These are phyloP conservation scores for Hyaloperonospora brassicae DNA, from an alignment of 352 stramenopile genomes.

Conservation along the genomic window DNA sequence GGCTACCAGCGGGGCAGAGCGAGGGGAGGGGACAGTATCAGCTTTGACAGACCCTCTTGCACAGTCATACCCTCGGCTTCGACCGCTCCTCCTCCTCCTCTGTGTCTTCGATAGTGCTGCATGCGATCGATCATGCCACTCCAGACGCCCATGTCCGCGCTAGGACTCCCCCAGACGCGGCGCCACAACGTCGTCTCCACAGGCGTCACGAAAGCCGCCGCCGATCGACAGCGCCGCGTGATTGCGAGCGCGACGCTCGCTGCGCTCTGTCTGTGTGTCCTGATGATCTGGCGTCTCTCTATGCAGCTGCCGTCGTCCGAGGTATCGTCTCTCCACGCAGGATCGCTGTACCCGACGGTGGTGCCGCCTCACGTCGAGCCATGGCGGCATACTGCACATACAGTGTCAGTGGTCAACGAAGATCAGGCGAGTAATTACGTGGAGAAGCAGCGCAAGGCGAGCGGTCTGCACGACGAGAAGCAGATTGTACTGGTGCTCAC, in stretches of 20 bases:
- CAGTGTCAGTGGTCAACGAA: constrained; percentile 7
- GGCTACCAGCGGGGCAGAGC: no score
- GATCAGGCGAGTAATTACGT: constrained; percentile 14
- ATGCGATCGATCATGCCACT: constrained; percentile 18
- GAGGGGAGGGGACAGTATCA: no score
- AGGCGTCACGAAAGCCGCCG: constrained; percentile 11
- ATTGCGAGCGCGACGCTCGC: constrained; percentile 19
- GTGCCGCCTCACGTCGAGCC: constrained; percentile 11
- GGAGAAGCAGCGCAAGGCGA: constrained; percentile 7
- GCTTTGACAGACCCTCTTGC: no score
- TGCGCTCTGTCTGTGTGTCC: constrained; percentile 30
- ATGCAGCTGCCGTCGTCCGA: constrained; percentile 25
- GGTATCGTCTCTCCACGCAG: not conserved
- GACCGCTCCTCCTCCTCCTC: no score
- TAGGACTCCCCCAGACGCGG: constrained; percentile 32
- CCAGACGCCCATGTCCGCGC: constrained; percentile 51
- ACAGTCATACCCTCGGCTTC: no score
- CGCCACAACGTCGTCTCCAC: constrained; percentile 3
- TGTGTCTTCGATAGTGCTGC: no score
- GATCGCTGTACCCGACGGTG: constrained; percentile 20
- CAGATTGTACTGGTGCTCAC: constrained; percentile 68
- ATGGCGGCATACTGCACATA: not conserved
- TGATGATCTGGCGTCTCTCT: constrained; percentile 37
- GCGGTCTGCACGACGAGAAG: constrained; percentile 61
- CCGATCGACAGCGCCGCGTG: constrained; percentile 13